Evolutionary conservation across 352 stramenopile species (phyloP), one percentile per base, ranked within the genome.

Genomic region (Globisporangium polare): DNA sequence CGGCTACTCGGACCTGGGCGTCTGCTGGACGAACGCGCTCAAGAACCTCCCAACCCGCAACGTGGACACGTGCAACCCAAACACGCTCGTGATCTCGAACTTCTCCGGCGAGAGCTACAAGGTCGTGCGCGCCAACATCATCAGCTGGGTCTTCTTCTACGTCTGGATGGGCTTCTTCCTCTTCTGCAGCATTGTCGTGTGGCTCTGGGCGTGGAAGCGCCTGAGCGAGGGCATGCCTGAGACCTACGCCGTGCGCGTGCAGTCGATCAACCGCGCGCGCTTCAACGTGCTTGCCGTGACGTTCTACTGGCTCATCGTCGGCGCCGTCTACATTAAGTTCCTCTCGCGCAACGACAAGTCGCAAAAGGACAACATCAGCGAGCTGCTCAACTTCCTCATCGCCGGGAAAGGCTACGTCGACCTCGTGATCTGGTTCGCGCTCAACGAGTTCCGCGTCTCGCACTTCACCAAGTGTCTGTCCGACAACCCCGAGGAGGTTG

Each of bases 281-380:
- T 94, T 95, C 65, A 92, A 92, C 69, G 85, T 94, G 49, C 80
- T 94, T 43, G 85, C 86, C n/a, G 83, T 94, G 39, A 93, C 85
- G 12, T 86, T 92, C 52, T 96, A 96, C 73, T 94, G 85, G 87
- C 72, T 92, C 46, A 83, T 96, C 33, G 77, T 92, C 22, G 77
- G 74, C 22, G 62, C 83, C 54, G 78, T 96, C 1, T 96, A 94
- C 69, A 77, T 92, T 64, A 82, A 83, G 53, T 94, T 90, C 59
- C 63, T 95, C 9, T 80, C 78, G 8, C 69, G 80, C 6, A 39
- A 31, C 2, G 70, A 90, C 61, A 77, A 83, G 12, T 62, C 76
- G 24, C 74, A 79, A 47, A 72, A 73, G 5, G 80, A 89, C 58
- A 71, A 64, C 27, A 83, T 77, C 13, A 92, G 72, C 42, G 82